Percentiles rank a stretch among this genome's conserved stretches.
These are phyloP conservation scores for Scheffersomyces ergatensis DNA, from an alignment of 805 yeast species.

Conservation along the genomic window DNA sequence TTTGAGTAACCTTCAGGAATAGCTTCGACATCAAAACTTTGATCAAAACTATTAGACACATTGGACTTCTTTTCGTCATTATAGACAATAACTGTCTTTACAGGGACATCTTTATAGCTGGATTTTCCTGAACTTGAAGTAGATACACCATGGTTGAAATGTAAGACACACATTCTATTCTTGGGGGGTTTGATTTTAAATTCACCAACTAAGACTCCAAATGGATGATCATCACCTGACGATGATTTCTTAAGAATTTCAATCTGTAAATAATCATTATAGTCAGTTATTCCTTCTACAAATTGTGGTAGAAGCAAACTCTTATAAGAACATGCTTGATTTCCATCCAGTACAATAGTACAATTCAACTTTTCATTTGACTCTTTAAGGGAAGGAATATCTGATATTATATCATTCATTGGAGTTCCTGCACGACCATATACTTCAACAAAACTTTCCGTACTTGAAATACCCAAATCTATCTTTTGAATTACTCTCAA, in stretches of 20 bases:
- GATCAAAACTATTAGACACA: constrained; percentile 2
- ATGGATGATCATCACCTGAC: constrained; percentile 43
- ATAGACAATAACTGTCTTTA: constrained; percentile 58
- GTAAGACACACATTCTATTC: constrained; percentile 62
- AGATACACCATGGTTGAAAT: constrained; percentile 49
- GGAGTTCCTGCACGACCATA: constrained; percentile 50
- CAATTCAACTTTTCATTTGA: constrained; percentile 31
- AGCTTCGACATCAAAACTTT: constrained; percentile 7
- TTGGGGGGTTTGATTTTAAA: constrained; percentile 55
- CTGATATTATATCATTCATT: constrained; percentile 45
- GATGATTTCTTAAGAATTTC: constrained; percentile 52
- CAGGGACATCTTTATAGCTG: constrained; percentile 47
- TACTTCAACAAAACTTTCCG: constrained; percentile 41
- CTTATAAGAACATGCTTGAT: constrained; percentile 52
- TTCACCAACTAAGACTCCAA: constrained; percentile 66
- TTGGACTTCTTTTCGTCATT: constrained; percentile 23
- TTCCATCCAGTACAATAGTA: constrained; percentile 38
- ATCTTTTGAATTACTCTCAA: constrained; percentile 65
- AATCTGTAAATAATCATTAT: constrained; percentile 46
- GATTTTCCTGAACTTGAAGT: constrained; percentile 12
- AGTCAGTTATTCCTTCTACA: constrained; percentile 26
- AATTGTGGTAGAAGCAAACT: constrained; percentile 46
- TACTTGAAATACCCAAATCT: constrained; percentile 36
- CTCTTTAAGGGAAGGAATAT: constrained; percentile 62
- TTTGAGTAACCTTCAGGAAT: constrained; percentile 47